Conservation (phyloP, 495 filamentous ascomycete species). For the Hypoxylon rickii region DNA sequence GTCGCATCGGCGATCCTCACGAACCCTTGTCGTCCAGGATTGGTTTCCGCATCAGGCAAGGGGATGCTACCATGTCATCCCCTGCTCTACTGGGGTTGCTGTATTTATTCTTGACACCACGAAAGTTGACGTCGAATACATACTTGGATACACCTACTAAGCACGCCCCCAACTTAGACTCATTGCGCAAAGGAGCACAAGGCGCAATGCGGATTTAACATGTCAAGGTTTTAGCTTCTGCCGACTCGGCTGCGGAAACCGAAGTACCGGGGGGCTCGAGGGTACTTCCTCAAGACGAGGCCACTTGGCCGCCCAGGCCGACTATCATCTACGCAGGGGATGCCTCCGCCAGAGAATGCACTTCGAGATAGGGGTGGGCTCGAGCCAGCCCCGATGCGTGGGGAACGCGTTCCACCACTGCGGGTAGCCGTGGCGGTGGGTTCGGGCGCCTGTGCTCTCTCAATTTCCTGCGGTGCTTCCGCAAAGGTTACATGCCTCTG, state of each 20-base stretch:
- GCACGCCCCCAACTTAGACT: not conserved
- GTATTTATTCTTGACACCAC: not conserved
- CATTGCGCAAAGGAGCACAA: too few relatives aligned
- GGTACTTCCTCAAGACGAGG: conserved; percentile 6
- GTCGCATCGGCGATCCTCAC: conserved; percentile 4
- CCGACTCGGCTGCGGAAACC: conserved; percentile 9
- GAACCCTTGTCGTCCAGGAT: conserved; percentile 8
- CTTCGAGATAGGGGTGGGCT: conserved; percentile 34
- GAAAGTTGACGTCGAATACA: not conserved
- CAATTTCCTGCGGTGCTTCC: too few relatives aligned
- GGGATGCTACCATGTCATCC: conserved; percentile 6
- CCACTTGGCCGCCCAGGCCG: not conserved
- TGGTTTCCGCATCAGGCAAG: conserved; percentile 22
- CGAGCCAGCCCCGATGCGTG: conserved; percentile 32
- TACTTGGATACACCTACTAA: not conserved
- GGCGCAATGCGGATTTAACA: too few relatives aligned
- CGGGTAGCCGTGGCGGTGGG: not conserved
- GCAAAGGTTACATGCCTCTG: too few relatives aligned
- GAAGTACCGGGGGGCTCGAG: conserved; percentile 26
- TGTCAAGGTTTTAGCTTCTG: not conserved
- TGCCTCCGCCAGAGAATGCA: conserved; percentile 14
- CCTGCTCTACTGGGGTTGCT: not conserved
- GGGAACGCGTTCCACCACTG: not conserved
- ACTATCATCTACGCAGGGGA: conserved; percentile 5
- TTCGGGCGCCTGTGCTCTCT: not conserved